A percentile compares a stretch with the other conserved stretches of the same genome.
Evolutionary conservation across 495 filamentous ascomycete species (phyloP).

Genomic region (Hypoxylon trugodes): DNA sequence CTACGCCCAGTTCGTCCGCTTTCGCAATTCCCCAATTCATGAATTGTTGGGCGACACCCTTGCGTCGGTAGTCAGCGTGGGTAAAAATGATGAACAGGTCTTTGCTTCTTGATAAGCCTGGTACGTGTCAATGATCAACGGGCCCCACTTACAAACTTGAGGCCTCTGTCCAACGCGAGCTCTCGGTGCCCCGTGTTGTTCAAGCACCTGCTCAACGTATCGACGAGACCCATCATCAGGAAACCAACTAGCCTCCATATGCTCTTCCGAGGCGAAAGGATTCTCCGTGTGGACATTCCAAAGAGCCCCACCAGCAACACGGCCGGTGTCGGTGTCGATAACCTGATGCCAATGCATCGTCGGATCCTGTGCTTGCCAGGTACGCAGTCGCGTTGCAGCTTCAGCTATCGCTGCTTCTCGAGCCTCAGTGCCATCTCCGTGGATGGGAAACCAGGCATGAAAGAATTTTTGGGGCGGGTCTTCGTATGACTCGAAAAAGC

Average conservation of each 20-base stretch:
- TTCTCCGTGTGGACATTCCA: constrained; percentile 49
- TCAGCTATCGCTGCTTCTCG: constrained; percentile 39
- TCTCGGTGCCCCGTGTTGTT: constrained; percentile 34
- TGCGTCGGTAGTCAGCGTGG: constrained; percentile 42
- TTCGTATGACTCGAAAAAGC: constrained; percentile 37
- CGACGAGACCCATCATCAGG: constrained; percentile 39
- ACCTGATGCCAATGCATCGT: constrained; percentile 43
- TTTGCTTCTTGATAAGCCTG: constrained; percentile 6
- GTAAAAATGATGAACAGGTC: constrained; percentile 43
- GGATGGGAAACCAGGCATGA: constrained; percentile 34
- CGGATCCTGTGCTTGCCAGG: constrained; percentile 39
- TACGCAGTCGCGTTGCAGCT: constrained; percentile 35
- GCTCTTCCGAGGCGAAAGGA: constrained; percentile 27
- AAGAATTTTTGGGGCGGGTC: constrained; percentile 33
- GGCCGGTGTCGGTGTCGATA: constrained; percentile 45
- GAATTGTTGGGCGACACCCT: constrained; percentile 46
- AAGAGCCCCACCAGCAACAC: constrained; percentile 43
- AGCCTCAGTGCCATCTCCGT: constrained; percentile 15
- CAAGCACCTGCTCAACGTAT: constrained; percentile 41
- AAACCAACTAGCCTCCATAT: constrained; percentile 44
- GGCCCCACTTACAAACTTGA: constrained; percentile 40
- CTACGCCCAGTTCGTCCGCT: constrained; percentile 47
- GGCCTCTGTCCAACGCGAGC: constrained; percentile 36
- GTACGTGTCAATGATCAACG: neutral
- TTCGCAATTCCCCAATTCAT: constrained; percentile 49